A percentile compares a stretch with the other conserved stretches of the same genome.
These are phyloP conservation scores for Chionographis japonica DNA, from an alignment of 106 monocot genomes.

Conservation along the genomic window DNA sequence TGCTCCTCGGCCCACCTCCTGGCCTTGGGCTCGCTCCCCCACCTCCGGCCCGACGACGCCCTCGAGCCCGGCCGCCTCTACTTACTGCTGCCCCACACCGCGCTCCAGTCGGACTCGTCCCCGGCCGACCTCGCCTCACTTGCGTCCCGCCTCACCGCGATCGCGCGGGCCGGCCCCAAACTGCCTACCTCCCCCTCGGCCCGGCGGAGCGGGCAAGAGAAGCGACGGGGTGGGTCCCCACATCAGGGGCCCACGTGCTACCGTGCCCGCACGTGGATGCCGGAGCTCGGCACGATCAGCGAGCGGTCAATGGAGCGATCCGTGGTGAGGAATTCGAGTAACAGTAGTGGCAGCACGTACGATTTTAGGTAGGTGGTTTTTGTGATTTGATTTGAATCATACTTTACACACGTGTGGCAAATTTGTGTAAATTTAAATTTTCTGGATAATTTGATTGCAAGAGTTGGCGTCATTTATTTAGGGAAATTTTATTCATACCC, in stretches of 20 bases:
- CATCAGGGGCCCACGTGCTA: background rate
- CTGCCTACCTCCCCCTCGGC: background rate
- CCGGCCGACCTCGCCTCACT: constrained; percentile 48
- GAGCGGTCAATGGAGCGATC: constrained; percentile 39
- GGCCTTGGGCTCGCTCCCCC: constrained; percentile 17
- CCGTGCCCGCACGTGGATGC: constrained; percentile 41
- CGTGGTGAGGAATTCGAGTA: constrained; percentile 20
- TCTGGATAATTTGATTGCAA: too few species aligned
- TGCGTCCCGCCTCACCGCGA: constrained; percentile 39
- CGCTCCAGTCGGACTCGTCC: constrained; percentile 46
- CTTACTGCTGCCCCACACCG: constrained; percentile 62
- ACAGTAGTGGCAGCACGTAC: background rate
- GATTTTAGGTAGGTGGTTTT: too few species aligned
- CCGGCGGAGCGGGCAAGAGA: constrained; percentile 5
- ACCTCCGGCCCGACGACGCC: constrained; percentile 23
- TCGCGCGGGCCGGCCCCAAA: constrained; percentile 29
- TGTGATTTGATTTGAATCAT: too few species aligned
- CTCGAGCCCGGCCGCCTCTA: constrained; percentile 67
- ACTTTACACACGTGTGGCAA: too few species aligned
- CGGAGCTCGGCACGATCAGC: constrained; percentile 65
- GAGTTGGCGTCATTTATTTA: too few species aligned
- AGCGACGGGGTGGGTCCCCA: background rate
- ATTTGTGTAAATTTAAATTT: too few species aligned
- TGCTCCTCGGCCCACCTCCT: constrained; percentile 56
- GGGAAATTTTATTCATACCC: too few species aligned